Percentiles rank a stretch among this genome's conserved stretches.
phyloP scores from a whole-genome alignment of 495 filamentous ascomycete species.

The Neurospora intermedia region DNA sequence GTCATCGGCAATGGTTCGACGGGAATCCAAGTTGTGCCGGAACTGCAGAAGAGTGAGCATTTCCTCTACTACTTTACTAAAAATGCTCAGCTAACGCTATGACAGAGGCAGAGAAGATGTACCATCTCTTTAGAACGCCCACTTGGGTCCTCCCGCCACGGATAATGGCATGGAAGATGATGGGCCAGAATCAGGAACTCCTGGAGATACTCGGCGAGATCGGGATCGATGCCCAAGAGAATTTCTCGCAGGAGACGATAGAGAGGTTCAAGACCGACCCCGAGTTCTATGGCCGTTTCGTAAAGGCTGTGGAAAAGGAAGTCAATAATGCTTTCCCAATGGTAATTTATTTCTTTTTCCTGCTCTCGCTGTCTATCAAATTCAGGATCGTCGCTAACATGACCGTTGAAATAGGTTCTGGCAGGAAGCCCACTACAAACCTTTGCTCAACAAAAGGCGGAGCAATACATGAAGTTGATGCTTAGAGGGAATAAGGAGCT shows the following conservation, averaged over 20 bases:
- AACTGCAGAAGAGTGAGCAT: constrained; percentile 42
- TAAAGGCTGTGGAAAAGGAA: constrained; percentile 30
- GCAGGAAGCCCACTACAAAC: constrained; percentile 26
- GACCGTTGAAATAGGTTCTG: constrained; percentile 14
- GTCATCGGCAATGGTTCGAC: constrained; percentile 51
- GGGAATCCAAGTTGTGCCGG: constrained; percentile 50
- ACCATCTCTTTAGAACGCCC: constrained; percentile 44
- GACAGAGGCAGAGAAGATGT: constrained; percentile 33
- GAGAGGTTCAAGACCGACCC: constrained; percentile 36
- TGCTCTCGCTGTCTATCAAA: not conserved
- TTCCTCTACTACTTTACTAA: constrained; percentile 21
- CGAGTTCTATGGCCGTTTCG: constrained; percentile 23
- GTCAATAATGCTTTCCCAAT: constrained; percentile 38
- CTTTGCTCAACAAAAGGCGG: constrained; percentile 22
- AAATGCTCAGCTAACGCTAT: constrained; percentile 14
- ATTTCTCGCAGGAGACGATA: constrained; percentile 33
- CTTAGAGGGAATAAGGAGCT: constrained; percentile 29
- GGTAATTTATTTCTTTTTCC: constrained; percentile 12
- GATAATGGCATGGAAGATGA: constrained; percentile 31
- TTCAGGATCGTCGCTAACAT: not conserved
- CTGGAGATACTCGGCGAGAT: constrained; percentile 14
- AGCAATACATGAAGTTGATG: constrained; percentile 35
- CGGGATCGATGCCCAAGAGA: constrained; percentile 25
- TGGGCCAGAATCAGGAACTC: constrained; percentile 24
- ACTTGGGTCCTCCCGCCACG: constrained; percentile 57